Conservation (phyloP, 345 rosid genomes). For the Passiflora organensis region DNA sequence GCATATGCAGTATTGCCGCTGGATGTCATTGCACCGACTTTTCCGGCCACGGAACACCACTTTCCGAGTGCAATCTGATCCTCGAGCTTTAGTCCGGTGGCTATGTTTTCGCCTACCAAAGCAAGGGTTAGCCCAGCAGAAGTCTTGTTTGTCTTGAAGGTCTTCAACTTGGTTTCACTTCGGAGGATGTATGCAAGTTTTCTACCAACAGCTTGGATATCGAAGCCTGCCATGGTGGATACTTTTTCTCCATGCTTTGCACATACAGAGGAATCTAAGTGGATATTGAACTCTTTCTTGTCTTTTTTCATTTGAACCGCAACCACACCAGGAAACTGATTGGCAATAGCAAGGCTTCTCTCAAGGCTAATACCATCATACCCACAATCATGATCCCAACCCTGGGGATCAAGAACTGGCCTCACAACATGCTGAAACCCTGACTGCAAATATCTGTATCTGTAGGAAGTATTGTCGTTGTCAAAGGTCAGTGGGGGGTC, state of each 20-base stretch:
- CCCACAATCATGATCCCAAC: constrained; percentile 43
- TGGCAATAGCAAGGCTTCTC: constrained; percentile 23
- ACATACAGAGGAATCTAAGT: constrained; percentile 33
- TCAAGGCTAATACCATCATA: constrained; percentile 36
- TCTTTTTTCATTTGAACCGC: constrained; percentile 38
- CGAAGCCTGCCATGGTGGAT: constrained; percentile 43
- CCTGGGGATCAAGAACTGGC: constrained; percentile 34
- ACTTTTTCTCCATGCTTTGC: constrained; percentile 28
- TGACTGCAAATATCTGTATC: constrained; percentile 33
- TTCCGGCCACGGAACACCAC: constrained; percentile 26
- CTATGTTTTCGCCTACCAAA: constrained; percentile 27
- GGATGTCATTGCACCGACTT: constrained; percentile 30
- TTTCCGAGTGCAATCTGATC: constrained; percentile 34
- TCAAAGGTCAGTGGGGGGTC: constrained; percentile 38
- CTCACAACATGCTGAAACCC: constrained; percentile 26
- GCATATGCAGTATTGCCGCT: constrained; percentile 31
- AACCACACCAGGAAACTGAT: constrained; percentile 25
- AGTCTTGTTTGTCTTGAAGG: constrained; percentile 28
- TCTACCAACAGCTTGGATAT: constrained; percentile 37
- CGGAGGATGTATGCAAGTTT: constrained; percentile 38
- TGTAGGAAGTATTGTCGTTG: constrained; percentile 28
- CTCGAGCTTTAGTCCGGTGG: constrained; percentile 37
- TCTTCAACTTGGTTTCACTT: constrained; percentile 30
- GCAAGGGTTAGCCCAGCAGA: constrained; percentile 31
- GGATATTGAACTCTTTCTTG: constrained; percentile 32